phyloP scores from a whole-genome alignment of 352 stramenopile species.

The Pythium utonaiense region DNA sequence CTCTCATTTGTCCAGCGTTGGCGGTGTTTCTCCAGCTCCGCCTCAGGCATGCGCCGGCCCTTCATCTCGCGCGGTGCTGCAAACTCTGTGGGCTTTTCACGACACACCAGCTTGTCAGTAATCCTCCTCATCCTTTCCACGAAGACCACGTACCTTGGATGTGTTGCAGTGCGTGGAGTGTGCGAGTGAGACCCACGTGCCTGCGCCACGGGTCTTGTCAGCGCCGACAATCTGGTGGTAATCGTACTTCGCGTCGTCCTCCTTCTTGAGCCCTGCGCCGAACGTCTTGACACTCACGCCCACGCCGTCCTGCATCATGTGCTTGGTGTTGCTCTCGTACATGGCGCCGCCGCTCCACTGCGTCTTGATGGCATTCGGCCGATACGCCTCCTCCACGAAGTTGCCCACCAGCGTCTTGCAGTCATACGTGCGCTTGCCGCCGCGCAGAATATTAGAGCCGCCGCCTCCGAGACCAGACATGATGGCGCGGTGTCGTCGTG shows the following conservation, averaged over 20 bases:
- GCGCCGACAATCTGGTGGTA: constrained; percentile 60
- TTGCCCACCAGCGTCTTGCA: constrained; percentile 81
- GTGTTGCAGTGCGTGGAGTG: constrained; percentile 58
- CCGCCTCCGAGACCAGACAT: constrained; percentile 34
- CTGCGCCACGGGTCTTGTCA: constrained; percentile 47
- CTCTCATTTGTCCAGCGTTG: constrained; percentile 64
- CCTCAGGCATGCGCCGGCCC: constrained; percentile 32
- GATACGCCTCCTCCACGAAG: constrained; percentile 78
- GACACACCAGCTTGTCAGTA: no score
- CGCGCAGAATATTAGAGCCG: constrained; percentile 78
- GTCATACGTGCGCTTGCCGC: constrained; percentile 71
- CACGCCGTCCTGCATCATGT: constrained; percentile 55
- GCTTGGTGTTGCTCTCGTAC: constrained; percentile 52
- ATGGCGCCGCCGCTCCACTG: constrained; percentile 37
- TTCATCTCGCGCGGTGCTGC: constrained; percentile 61
- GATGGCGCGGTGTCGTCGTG: neutral
- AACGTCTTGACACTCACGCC: constrained; percentile 35
- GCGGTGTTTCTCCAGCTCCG: constrained; percentile 54
- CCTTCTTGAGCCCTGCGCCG: constrained; percentile 41
- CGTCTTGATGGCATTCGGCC: constrained; percentile 41
- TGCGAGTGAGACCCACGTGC: constrained; percentile 56
- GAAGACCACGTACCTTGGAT: constrained; percentile 25
- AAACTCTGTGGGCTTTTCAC: constrained; percentile 66
- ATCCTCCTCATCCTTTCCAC: no score
- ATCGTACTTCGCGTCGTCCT: constrained; percentile 61